Percentiles rank a stretch among this genome's conserved stretches.
phyloP scores from a whole-genome alignment of 371 early-diverging fungal species.

The Rhizopus microsporus region DNA sequence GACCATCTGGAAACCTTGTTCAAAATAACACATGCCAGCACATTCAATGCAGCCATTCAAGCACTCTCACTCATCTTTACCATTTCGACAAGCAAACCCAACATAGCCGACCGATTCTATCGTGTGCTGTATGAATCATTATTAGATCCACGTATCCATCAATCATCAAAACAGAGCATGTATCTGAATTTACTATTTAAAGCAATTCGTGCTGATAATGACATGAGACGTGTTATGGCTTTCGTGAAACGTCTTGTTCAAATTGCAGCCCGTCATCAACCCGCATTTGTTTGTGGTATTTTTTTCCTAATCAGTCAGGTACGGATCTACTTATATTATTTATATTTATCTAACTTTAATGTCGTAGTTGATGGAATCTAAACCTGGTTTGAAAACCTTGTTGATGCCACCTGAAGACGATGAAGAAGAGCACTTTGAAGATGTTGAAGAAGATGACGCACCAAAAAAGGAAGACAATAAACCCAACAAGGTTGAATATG shows the following conservation, averaged over 20 bases:
- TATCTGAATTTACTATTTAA: constrained; percentile 91
- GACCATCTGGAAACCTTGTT: constrained; percentile 85
- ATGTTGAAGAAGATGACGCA: constrained; percentile 49
- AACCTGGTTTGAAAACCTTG: constrained; percentile 59
- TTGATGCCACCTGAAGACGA: constrained; percentile 73
- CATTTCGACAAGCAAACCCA: constrained; percentile 55
- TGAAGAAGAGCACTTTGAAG: constrained; percentile 61
- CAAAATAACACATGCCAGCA: constrained; percentile 82
- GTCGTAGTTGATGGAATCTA: constrained; percentile 35
- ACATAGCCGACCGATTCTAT: constrained; percentile 83
- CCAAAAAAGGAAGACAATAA: constrained; percentile 23
- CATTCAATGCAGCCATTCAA: constrained; percentile 91
- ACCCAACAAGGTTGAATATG: constrained; percentile 55
- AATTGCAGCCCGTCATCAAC: constrained; percentile 72
- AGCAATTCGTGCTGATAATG: constrained; percentile 77
- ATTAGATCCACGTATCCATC: constrained; percentile 77
- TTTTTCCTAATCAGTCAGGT: constrained; percentile 85
- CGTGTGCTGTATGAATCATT: constrained; percentile 87
- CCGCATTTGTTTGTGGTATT: constrained; percentile 83
- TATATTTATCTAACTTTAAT: neutral
- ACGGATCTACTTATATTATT: constrained; percentile 4
- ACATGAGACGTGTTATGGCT: constrained; percentile 71
- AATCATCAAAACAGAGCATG: constrained; percentile 87
- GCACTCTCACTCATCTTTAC: constrained; percentile 89
- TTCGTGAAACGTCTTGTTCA: constrained; percentile 92